Evolutionary conservation across 345 rosid species (phyloP), one percentile per base, ranked within the genome.

Genomic region (Mercurialis annua): DNA sequence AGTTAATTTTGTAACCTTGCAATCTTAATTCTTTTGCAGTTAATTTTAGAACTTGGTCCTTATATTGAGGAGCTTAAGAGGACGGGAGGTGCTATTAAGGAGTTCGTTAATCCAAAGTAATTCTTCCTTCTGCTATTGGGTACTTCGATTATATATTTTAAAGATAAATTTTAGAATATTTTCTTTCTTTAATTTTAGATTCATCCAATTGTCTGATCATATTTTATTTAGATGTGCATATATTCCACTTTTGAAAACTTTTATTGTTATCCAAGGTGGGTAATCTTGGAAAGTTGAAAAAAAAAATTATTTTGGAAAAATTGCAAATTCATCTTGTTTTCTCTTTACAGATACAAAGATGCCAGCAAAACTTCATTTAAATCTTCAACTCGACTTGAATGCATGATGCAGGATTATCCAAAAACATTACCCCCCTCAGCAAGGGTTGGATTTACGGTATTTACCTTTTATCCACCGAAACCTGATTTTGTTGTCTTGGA

Each of bases 321-420:
- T n/a, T n/a, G n/a, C n/a, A n/a, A n/a, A n/a, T n/a, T n/a, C n/a
- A n/a, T n/a, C 30, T n/a, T 16, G 16, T 30, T 55, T 55, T 55
- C 21, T 55, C 21, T 20, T 16, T 69, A 76, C 79, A 93, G 99
- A 71, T 93, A 94, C 75, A 91, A 91, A 77, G 99, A 91, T 86
- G 83, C 91, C 23, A 89, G 80, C 78, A 94, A 91, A 83, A 82
- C 97, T 70, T 76, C 86, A 55, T 90, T 92, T 56, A 90, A 87
- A 75, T 92, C 98, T 66, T 90, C 98, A 56, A 90, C 98, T 76
- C 85, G 97, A 47, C 82, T 94, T 36, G 97, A 94, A 76, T 94
- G 99, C 64, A 90, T 88, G 99, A 94, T 94, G 99, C 99, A 91
- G 83, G 97, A 94, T 76, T 91, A 94, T 80, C 96, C 96, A 55